Evolutionary conservation across 495 filamentous ascomycete species (phyloP).

Genomic region (Baudoinia panamericana): DNA sequence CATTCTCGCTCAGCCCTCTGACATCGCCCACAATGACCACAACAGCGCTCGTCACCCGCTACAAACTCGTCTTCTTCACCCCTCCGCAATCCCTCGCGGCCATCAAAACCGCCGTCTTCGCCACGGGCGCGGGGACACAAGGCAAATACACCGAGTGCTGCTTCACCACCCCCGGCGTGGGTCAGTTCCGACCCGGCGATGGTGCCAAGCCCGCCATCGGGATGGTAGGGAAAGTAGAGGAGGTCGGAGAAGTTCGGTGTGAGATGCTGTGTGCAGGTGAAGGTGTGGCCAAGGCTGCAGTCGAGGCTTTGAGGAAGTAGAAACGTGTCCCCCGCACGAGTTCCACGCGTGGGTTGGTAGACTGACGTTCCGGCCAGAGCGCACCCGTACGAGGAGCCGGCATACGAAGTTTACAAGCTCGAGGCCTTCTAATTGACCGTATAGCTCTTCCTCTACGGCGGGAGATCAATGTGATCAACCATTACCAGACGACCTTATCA

Average conservation of each 20-base stretch:
- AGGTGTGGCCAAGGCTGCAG: conserved; percentile 37
- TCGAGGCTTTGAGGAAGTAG: conserved; percentile 49
- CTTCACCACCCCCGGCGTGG: conserved; percentile 41
- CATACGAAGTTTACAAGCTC: conserved; percentile 61
- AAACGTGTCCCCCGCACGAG: conserved; percentile 17
- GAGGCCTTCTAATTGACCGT: conserved; percentile 35
- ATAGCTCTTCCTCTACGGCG: too few species aligned
- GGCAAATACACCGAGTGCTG: conserved; percentile 51
- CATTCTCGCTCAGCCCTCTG: too few species aligned
- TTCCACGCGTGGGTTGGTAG: conserved; percentile 5
- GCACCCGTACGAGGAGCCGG: conserved; percentile 68
- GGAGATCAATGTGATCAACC: too few species aligned
- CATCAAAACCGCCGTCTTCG: conserved; percentile 50
- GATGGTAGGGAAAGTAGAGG: conserved; percentile 36
- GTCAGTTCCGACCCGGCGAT: conserved; percentile 46
- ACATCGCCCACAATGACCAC: too few species aligned
- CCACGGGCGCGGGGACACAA: conserved; percentile 48
- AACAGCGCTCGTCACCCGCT: too few species aligned
- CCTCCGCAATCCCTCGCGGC: conserved; percentile 36
- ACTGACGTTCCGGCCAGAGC: conserved; percentile 37
- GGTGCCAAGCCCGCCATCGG: conserved; percentile 49
- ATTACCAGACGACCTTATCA: too few species aligned
- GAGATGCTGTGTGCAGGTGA: conserved; percentile 42
- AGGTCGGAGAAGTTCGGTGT: conserved; percentile 39
- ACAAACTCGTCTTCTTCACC: conserved; percentile 48